Evolutionary conservation across 192 early-diverging fungal species (phyloP), one percentile per base, ranked within the genome.

Genomic region (Podila horticola): DNA sequence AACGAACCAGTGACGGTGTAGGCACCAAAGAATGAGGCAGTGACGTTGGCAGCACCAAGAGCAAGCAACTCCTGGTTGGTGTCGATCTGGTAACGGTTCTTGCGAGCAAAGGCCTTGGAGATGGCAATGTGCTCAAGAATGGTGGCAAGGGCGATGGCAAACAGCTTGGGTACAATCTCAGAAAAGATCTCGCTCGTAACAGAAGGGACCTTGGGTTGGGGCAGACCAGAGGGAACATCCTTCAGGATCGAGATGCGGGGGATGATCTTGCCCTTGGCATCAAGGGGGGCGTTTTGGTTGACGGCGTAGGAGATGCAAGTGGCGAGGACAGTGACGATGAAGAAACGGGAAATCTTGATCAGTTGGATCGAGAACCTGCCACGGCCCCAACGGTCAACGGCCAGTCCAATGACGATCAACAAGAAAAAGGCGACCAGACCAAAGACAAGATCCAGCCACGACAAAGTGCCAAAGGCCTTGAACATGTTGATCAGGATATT

Each of bases 1-100:
- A 99, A 97, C 10, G 95, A 96, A 52, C 96, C 97, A 19, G 97
- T 97, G 1, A 94, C 88, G 24, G 96, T 93, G 85, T 93, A 97
- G 12, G 90, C 94, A 62, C 92, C 88, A 82, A 99, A 93, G 83
- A 97, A 96, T 8, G 94, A 92, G 12, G 91, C 95, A 74, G 94
- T 74, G 26, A 94, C 73, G 86, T 99, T 99, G 30, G 94, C 91
- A n/a, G 93, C 24, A 33, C 97, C 97, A 38, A 99, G 89, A 1
- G 96, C 92, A 60, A 97, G 90, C 31, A 95, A 76, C 81, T 99
- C 97, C 87, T 99, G 96, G 85, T 93, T 95, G 62, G 93, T 82
- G 66, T 83, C 67, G 24, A 90, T 89, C 61, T 86, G 91, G 86
- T 98, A 98, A 69, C 95, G 92, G 84, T 94, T 92, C 50, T 91